Percentiles rank a stretch among this genome's conserved stretches.
Conservation (phyloP, 805 yeast genomes). For the Candida adriatica region DNA sequence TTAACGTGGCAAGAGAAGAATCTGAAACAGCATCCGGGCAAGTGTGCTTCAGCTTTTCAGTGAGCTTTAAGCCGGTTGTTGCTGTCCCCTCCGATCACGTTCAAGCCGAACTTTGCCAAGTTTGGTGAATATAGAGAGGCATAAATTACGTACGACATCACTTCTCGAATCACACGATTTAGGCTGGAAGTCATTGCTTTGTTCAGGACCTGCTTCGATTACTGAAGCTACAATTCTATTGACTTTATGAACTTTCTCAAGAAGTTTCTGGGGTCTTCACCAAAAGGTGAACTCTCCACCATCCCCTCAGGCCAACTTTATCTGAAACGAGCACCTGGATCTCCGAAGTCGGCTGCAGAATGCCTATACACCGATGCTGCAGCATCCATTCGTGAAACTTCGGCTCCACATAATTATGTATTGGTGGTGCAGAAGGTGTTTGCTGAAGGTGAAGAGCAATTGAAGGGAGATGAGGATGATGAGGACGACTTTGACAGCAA, state of each 20-base stretch:
- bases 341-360: conserved; percentile 85
- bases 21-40: too few species aligned
- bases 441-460: conserved; percentile 57
- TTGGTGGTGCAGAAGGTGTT: conserved; percentile 62
- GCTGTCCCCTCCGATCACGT: too few species aligned
- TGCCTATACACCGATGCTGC: conserved; percentile 77
- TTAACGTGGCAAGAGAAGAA: too few species aligned
- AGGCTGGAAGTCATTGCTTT: too few species aligned
- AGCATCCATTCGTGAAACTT: conserved; percentile 61
- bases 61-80: too few species aligned
- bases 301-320: conserved; percentile 78
- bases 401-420: conserved; percentile 61
- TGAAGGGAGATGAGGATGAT: conserved; percentile 43
- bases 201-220: too few species aligned
- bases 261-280: conserved; percentile 49
- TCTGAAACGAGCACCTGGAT: conserved; percentile 62
- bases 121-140: too few species aligned
- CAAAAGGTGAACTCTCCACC: conserved; percentile 54
- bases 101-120: too few species aligned
- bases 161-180: too few species aligned
- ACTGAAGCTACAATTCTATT: too few species aligned
- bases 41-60: too few species aligned
- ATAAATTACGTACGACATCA: too few species aligned
- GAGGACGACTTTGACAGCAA: conserved; percentile 31
- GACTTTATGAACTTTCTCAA: conserved; percentile 61